These are phyloP conservation scores for Pneumocystis canis DNA, from an alignment of 1,139 yeast genomes.

Conservation along the genomic window DNA sequence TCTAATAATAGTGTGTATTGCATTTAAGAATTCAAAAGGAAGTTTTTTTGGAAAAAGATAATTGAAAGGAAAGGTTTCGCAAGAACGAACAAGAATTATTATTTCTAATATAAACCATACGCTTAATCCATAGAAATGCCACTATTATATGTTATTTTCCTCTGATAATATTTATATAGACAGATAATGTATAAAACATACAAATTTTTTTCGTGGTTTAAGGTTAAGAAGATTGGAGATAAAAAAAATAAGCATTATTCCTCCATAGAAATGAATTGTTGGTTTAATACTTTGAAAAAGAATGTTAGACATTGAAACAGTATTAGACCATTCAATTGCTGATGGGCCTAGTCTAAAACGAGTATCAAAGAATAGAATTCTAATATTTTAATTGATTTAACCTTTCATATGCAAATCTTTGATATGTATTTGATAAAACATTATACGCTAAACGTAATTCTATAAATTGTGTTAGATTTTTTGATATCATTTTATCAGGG, in stretches of 20 bases:
- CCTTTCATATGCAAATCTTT: slow-evolving; percentile 25
- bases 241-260: slow-evolving; percentile 15
- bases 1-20: background rate
- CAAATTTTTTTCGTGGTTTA: slow-evolving; percentile 10
- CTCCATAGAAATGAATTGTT: slow-evolving; percentile 16
- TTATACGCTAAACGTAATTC: slow-evolving; percentile 21
- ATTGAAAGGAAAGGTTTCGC: background rate
- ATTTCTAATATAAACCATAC: background rate
- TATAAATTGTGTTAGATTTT: slow-evolving; percentile 17
- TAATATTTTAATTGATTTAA: slow-evolving; percentile 11
- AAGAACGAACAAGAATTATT: background rate
- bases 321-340: slow-evolving; percentile 12
- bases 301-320: slow-evolving; percentile 8
- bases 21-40: background rate
- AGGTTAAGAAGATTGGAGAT: slow-evolving; percentile 17
- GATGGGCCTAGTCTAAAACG: slow-evolving; percentile 15
- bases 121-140: background rate
- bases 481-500: slow-evolving; percentile 24
- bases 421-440: slow-evolving; percentile 18
- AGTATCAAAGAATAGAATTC: background rate
- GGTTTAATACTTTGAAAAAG: slow-evolving; percentile 13
- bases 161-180: background rate
- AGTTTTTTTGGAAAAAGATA: background rate
- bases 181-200: background rate
- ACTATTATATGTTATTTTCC: background rate